Base-by-base conservation (phyloP, 805 yeast species). In the Monosporozyma yasuniensis region DNA sequence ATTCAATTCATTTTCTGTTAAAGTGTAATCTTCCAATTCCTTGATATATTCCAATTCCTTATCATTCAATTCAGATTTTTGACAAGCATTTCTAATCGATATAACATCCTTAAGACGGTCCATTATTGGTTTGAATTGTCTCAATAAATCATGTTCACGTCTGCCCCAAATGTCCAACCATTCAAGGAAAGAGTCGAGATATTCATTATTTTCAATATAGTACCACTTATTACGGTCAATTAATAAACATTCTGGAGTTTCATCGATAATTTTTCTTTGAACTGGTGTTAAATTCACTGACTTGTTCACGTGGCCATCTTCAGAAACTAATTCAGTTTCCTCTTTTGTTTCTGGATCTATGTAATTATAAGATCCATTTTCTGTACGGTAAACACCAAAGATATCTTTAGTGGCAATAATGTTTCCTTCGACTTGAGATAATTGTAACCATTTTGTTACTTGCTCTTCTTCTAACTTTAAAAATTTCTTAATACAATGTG, bases 101-200 rank as follows among this genome's bases (percentile, higher is more conserved):
- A 86, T 77, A 56, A 88, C 78, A 11, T 35, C 48, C 42, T 57
- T 56, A 25, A 61, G 46, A 19, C 49, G 47, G 4, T 47, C 42
- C 32, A 51, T 44, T 5, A 59, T 44, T 3, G 55, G 49, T 7
- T 67, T 61, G 42, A 87, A 62, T 57, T 85, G 95, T 56, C 82
- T 83, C 38, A 78, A 69, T 30, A 54, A 23, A 35, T 69, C 72
- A 16, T 80, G 73, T 60, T 89, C 97, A 44, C 95, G 70, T 47
- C 69, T 71, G 2, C 96, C 96, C 76, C 83, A 79, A 3, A 78
- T 80, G 56, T 84, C 81, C 46, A 89, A 69, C 87, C 91, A 84
- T n/a, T 67, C 62, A 8, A 82, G 51, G 23, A 90, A 61, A 12
- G 61, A 61, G 1, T 76, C 78, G 30, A 88, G 64, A 38, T 84